Evolutionary conservation across 2,329 filamentous ascomycete species (phyloP).

Genomic region (Neoascochyta sp.): DNA sequence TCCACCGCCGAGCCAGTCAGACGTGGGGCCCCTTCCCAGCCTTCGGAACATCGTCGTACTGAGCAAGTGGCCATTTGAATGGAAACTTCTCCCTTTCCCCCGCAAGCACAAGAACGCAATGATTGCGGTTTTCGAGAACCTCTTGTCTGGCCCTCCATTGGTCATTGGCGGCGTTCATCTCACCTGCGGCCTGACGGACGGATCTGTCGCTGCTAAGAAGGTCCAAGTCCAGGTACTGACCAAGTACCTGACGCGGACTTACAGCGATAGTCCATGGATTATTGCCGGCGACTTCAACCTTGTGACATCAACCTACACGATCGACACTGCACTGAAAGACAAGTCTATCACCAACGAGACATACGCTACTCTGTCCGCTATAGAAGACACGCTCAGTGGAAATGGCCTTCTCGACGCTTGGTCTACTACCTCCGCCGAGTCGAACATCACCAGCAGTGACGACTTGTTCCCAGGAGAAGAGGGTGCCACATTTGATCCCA

Average conservation of each 20-base stretch:
- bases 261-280: conserved; percentile 50
- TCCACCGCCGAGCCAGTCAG: conserved; percentile 52
- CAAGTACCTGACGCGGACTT: conserved; percentile 43
- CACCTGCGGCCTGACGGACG: conserved; percentile 58
- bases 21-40: conserved; percentile 56
- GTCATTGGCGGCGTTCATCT: conserved; percentile 60
- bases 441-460: conserved; percentile 18
- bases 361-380: conserved; percentile 40
- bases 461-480: conserved; percentile 56
- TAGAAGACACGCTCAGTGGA: conserved; percentile 49
- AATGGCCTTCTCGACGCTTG: conserved; percentile 53
- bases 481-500: conserved; percentile 63
- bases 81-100: conserved; percentile 53
- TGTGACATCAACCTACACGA: conserved; percentile 55
- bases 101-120: conserved; percentile 58
- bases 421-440: conserved; percentile 45
- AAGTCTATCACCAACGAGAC: conserved; percentile 54
- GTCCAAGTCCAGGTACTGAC: conserved; percentile 53
- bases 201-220: conserved; percentile 55
- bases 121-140: conserved; percentile 44
- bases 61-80: conserved; percentile 54
- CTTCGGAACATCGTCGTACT: conserved; percentile 60
- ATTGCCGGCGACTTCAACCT: conserved; percentile 65
- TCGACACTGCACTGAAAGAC: conserved; percentile 51
- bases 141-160: conserved; percentile 40